These are phyloP conservation scores for Entomortierella beljakovae DNA, from an alignment of 192 early-diverging fungal genomes.

Conservation along the genomic window DNA sequence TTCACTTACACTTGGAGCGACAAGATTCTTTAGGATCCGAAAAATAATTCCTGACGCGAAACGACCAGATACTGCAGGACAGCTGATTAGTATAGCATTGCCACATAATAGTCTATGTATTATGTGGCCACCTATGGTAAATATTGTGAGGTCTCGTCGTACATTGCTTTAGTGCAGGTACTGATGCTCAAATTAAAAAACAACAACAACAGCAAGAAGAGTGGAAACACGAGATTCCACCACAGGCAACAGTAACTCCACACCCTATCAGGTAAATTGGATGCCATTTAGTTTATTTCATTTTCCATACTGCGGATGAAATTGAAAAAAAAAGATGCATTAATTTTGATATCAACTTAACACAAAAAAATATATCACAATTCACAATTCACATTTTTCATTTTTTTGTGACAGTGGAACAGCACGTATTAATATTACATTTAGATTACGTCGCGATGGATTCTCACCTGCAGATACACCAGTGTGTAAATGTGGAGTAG, in stretches of 20 bases:
- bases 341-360: not conserved
- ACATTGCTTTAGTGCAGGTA: no score
- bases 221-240: conserved; percentile 57
- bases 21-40: conserved; percentile 57
- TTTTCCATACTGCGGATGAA: not conserved
- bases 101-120: conserved; percentile 59
- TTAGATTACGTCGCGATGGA: conserved; percentile 46
- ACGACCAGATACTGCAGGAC: conserved; percentile 37
- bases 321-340: not conserved
- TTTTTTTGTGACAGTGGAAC: conserved; percentile 21
- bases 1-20: conserved; percentile 56
- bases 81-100: conserved; percentile 52
- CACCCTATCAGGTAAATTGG: conserved; percentile 51
- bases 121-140: conserved; percentile 58
- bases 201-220: conserved; percentile 33
- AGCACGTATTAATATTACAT: conserved; percentile 58
- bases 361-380: not conserved
- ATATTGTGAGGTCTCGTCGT: no score
- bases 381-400: no score
- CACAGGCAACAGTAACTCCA: conserved; percentile 37
- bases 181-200: no score
- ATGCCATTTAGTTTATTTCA: not conserved
- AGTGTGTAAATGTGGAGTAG: conserved; percentile 53
- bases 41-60: conserved; percentile 47
- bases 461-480: conserved; percentile 50